Evolutionary conservation across 106 monocot species (phyloP).

Genomic region (Allium fistulosum): DNA sequence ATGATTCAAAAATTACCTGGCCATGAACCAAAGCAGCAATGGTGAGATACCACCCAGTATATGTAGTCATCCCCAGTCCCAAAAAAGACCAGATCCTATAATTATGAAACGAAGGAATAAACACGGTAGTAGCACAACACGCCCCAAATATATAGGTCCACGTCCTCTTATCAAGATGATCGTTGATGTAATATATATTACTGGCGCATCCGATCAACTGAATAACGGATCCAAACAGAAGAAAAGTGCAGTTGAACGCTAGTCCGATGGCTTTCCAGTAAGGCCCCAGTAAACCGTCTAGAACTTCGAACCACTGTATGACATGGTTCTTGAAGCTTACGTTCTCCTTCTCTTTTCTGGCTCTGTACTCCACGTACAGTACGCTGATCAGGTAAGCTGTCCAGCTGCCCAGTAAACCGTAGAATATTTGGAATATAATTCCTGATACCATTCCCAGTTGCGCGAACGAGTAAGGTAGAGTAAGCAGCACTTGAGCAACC

Average conservation of each 20-base stretch:
- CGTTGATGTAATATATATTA: constrained; percentile 24
- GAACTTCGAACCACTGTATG: constrained; percentile 71
- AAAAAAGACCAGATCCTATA: constrained; percentile 48
- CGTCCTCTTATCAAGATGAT: constrained; percentile 21
- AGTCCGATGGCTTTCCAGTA: constrained; percentile 45
- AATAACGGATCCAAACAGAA: constrained; percentile 61
- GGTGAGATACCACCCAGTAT: constrained; percentile 70
- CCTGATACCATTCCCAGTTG: constrained; percentile 61
- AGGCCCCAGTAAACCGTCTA: constrained; percentile 42
- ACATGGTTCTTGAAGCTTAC: constrained; percentile 60
- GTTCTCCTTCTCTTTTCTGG: constrained; percentile 58
- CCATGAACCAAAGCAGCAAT: constrained; percentile 48
- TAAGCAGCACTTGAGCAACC: constrained; percentile 64
- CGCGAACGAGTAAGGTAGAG: constrained; percentile 62
- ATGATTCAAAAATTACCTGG: constrained; percentile 20
- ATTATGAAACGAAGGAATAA: constrained; percentile 23
- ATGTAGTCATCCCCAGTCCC: constrained; percentile 69
- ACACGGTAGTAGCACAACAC: constrained; percentile 17
- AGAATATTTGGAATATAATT: constrained; percentile 44
- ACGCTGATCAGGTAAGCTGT: constrained; percentile 65
- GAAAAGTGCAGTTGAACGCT: constrained; percentile 60
- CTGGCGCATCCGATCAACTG: constrained; percentile 56
- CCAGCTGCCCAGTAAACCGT: constrained; percentile 62
- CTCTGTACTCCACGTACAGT: constrained; percentile 54
- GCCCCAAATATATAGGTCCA: constrained; percentile 27